A percentile compares a stretch with the other conserved stretches of the same genome.
These are phyloP conservation scores for Gossypium lobatum DNA, from an alignment of 441 rosid genomes.

Conservation along the genomic window DNA sequence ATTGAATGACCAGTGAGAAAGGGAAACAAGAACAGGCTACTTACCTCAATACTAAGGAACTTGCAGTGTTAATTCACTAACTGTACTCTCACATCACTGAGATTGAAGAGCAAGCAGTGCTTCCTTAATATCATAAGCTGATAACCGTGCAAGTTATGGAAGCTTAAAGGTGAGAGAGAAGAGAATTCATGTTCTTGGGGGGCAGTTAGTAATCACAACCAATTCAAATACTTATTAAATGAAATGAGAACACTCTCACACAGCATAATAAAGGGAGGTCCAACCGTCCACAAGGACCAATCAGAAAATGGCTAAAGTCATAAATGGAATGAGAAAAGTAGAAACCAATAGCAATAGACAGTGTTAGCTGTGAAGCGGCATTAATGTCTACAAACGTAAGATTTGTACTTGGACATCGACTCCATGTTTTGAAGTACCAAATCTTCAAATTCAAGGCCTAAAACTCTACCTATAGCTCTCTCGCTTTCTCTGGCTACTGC, in stretches of 20 bases:
- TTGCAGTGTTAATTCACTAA: background rate
- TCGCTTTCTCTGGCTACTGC: background rate
- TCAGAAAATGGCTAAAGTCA: background rate
- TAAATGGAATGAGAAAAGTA: conserved; percentile 5
- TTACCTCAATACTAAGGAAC: conserved; percentile 7
- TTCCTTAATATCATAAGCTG: background rate
- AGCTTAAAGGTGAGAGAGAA: background rate
- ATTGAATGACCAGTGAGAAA: background rate
- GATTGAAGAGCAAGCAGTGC: background rate
- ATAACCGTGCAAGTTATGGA: background rate
- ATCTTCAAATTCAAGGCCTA: background rate
- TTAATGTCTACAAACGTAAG: background rate
- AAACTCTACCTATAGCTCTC: background rate
- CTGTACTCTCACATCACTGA: background rate
- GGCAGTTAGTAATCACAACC: conserved; percentile 7
- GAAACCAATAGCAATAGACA: background rate
- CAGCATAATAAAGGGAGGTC: conserved; percentile 15
- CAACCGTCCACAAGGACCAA: conserved; percentile 17
- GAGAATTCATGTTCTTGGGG: conserved; percentile 10
- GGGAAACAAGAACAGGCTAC: background rate
- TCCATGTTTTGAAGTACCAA: background rate
- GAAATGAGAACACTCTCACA: background rate
- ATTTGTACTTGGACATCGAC: background rate
- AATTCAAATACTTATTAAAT: conserved; percentile 3
- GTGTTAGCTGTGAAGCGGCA: background rate